phyloP scores from a whole-genome alignment of 108 stramenopile genomes.

The Pinguiococcus pyrenoidosus region DNA sequence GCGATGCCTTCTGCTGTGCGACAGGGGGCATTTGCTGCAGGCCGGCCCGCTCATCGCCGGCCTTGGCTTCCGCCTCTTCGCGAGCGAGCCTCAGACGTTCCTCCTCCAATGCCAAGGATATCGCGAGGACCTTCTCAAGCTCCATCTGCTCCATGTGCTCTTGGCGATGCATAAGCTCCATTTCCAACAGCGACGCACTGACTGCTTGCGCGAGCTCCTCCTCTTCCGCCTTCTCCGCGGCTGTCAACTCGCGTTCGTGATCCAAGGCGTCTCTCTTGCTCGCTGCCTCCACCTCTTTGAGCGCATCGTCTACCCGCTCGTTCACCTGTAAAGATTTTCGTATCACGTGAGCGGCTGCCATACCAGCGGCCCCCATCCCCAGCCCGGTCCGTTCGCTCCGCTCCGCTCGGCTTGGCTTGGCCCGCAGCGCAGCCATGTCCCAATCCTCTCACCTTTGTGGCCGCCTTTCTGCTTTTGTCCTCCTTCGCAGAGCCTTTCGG shows the following conservation, averaged over 20 bases:
- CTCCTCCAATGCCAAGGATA: constrained; percentile 27
- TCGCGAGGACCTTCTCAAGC: constrained; percentile 38
- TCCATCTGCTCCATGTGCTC: constrained; percentile 36
- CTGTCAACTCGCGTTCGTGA: too few species aligned
- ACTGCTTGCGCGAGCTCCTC: constrained; percentile 11
- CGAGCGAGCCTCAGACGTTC: constrained; percentile 10
- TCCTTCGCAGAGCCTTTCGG: not conserved
- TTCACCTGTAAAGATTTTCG: not conserved
- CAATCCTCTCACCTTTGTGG: not conserved
- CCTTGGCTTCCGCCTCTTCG: too few species aligned
- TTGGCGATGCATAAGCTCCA: constrained; percentile 29
- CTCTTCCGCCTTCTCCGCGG: constrained; percentile 1
- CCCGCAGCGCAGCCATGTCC: too few species aligned
- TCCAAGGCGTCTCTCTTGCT: constrained; percentile 3
- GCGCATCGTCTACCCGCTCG: not conserved
- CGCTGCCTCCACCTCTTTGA: not conserved
- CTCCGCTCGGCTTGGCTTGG: too few species aligned
- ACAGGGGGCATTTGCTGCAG: too few species aligned
- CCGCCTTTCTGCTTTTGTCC: not conserved
- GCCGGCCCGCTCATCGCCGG: too few species aligned
- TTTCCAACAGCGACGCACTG: constrained; percentile 16
- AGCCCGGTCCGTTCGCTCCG: too few species aligned
- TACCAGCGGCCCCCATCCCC: too few species aligned
- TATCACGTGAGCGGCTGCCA: not conserved
- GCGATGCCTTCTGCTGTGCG: too few species aligned